phyloP scores from a whole-genome alignment of 2,329 filamentous ascomycete species.

The Aspergillus flavus region DNA sequence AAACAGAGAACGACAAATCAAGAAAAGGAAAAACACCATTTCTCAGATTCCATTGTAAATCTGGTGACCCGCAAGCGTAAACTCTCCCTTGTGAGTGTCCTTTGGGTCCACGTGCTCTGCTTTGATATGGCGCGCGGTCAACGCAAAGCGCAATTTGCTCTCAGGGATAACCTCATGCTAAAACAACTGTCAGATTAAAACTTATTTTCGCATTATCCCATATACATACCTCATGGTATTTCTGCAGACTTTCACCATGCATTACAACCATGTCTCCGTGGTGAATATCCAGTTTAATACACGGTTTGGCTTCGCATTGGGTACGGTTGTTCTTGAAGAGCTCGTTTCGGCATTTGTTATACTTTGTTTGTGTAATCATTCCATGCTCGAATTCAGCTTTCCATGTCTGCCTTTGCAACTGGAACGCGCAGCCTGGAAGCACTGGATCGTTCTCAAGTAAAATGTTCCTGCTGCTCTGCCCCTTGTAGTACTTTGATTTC shows the following conservation, averaged over 20 bases:
- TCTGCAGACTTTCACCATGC: slow-evolving; percentile 58
- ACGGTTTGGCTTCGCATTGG: slow-evolving; percentile 27
- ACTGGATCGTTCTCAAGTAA: slow-evolving; percentile 33
- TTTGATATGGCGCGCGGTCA: slow-evolving; percentile 40
- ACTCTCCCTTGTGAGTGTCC: slow-evolving; percentile 33
- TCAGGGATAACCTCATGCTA: slow-evolving; percentile 37
- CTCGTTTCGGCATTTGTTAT: slow-evolving; percentile 27
- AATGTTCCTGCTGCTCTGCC: slow-evolving; percentile 23
- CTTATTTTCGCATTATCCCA: background rate
- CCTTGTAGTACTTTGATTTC: slow-evolving; percentile 53
- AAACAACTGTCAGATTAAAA: background rate
- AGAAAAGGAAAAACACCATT: background rate
- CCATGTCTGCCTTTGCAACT: slow-evolving; percentile 26
- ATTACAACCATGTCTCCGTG: slow-evolving; percentile 63
- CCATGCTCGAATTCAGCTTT: slow-evolving; percentile 23
- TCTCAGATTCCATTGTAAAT: slow-evolving; percentile 33
- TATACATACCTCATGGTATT: slow-evolving; percentile 53
- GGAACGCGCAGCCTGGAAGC: slow-evolving; percentile 33
- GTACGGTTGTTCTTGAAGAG: slow-evolving; percentile 27
- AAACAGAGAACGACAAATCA: background rate
- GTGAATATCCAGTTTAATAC: slow-evolving; percentile 51
- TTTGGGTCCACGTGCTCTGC: slow-evolving; percentile 22
- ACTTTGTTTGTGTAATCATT: slow-evolving; percentile 23
- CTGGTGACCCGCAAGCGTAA: slow-evolving; percentile 27
- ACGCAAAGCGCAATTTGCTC: slow-evolving; percentile 37